Evolutionary conservation across 441 rosid species (phyloP).

Genomic region (Erodium chrysanthum): DNA sequence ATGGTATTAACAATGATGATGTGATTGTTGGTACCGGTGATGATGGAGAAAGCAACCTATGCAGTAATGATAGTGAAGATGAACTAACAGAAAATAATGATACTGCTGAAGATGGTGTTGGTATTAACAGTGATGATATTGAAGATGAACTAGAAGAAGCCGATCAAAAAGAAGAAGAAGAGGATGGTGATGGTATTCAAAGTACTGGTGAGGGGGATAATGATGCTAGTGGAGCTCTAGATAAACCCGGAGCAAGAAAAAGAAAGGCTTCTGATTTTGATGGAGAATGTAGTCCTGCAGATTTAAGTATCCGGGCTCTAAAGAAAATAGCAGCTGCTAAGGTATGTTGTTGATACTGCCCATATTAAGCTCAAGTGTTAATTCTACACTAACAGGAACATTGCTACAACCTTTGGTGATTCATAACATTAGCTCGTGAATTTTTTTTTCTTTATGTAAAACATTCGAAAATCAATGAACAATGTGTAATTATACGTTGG

Average conservation of each 20-base stretch:
- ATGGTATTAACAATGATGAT: slow-evolving; percentile 34
- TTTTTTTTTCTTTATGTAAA: no score
- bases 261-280: slow-evolving; percentile 66
- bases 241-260: slow-evolving; percentile 36
- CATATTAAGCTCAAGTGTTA: neutral
- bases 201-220: slow-evolving; percentile 22
- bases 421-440: no score
- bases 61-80: slow-evolving; percentile 18
- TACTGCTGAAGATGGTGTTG: slow-evolving; percentile 23
- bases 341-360: slow-evolving; percentile 38
- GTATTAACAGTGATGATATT: slow-evolving; percentile 11
- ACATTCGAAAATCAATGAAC: neutral
- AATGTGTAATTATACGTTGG: slow-evolving; percentile 2
- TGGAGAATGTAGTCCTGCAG: slow-evolving; percentile 51
- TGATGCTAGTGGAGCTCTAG: slow-evolving; percentile 19
- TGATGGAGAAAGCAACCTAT: slow-evolving; percentile 26
- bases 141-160: no score
- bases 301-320: slow-evolving; percentile 71
- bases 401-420: neutral
- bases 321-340: slow-evolving; percentile 66
- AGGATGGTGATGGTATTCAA: no score
- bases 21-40: slow-evolving; percentile 15
- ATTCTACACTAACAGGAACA: neutral
- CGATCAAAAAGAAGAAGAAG: no score
- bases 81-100: slow-evolving; percentile 24